Percentiles rank a stretch among this genome's conserved stretches.
Conservation (phyloP, 75 land plant species). For the Cryptomeria japonica region DNA sequence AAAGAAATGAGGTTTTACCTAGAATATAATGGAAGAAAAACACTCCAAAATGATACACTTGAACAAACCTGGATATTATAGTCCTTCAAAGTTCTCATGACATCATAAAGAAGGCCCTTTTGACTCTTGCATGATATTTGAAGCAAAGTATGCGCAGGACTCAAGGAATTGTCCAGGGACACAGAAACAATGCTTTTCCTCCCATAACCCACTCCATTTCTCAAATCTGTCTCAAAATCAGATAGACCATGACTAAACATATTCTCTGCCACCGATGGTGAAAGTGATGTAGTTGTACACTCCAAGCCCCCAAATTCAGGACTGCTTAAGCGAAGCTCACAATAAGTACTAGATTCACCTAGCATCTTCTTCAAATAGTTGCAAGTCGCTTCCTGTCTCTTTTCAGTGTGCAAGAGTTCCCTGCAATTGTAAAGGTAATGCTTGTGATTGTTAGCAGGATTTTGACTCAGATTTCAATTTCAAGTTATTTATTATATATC, state of each 20-base stretch:
- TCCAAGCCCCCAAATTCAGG: slow-evolving; percentile 58
- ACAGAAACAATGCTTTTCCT: slow-evolving; percentile 32
- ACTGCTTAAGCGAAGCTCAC: slow-evolving; percentile 62
- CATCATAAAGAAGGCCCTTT: slow-evolving; percentile 88
- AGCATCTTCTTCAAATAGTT: slow-evolving; percentile 38
- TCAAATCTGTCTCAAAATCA: slow-evolving; percentile 2
- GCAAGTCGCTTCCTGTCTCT: slow-evolving; percentile 54
- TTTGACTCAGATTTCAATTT: background rate
- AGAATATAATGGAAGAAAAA: background rate
- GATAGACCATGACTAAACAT: slow-evolving; percentile 34
- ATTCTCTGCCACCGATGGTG: slow-evolving; percentile 55
- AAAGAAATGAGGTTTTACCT: background rate
- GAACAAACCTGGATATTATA: slow-evolving; percentile 62
- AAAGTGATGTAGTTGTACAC: slow-evolving; percentile 41
- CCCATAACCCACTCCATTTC: background rate
- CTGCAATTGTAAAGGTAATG: slow-evolving; percentile 28
- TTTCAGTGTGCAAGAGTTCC: slow-evolving; percentile 68
- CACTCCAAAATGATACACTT: background rate
- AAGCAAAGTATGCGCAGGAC: slow-evolving; percentile 82
- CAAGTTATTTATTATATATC: background rate
- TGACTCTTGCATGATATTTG: slow-evolving; percentile 71
- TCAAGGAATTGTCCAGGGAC: slow-evolving; percentile 61
- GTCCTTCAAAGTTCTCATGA: slow-evolving; percentile 76
- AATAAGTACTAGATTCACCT: slow-evolving; percentile 46
- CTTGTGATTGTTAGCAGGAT: background rate